Conservation (phyloP, 352 stramenopile genomes). For the Globisporangium rhizosaccharum region DNA sequence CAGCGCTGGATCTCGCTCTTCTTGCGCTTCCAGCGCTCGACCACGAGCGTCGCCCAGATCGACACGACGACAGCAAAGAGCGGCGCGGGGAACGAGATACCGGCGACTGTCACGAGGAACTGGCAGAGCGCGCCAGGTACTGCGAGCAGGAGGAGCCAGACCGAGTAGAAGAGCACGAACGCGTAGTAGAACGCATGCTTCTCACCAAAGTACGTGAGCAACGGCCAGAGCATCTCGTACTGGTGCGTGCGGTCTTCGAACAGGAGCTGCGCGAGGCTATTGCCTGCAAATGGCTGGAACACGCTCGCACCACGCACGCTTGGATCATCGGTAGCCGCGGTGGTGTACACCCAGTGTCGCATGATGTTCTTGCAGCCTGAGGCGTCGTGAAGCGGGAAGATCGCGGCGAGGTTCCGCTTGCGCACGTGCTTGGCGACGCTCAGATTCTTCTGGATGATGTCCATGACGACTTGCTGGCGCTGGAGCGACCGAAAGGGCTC, state of each 20-base stretch:
- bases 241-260: constrained; percentile 50
- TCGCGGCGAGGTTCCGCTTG: constrained; percentile 41
- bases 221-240: constrained; percentile 77
- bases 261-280: constrained; percentile 52
- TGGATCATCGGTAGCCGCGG: constrained; percentile 9
- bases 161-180: constrained; percentile 69
- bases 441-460: constrained; percentile 70
- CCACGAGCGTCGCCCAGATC: constrained; percentile 81
- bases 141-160: constrained; percentile 61
- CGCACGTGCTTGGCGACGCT: constrained; percentile 55
- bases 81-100: constrained; percentile 29
- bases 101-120: constrained; percentile 30
- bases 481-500: constrained; percentile 72
- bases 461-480: constrained; percentile 67
- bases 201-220: constrained; percentile 79
- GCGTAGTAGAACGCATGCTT: constrained; percentile 81
- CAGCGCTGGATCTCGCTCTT: constrained; percentile 65
- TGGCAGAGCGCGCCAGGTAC: constrained; percentile 43
- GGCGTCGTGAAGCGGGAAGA: constrained; percentile 67
- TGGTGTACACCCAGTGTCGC: constrained; percentile 47
- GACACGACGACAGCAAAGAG: constrained; percentile 72
- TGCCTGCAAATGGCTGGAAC: constrained; percentile 52
- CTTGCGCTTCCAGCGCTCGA: constrained; percentile 90
- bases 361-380: constrained; percentile 60
- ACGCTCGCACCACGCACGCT: constrained; percentile 11